Conservation (phyloP, 805 yeast species). For the Candida stauntonica region DNA sequence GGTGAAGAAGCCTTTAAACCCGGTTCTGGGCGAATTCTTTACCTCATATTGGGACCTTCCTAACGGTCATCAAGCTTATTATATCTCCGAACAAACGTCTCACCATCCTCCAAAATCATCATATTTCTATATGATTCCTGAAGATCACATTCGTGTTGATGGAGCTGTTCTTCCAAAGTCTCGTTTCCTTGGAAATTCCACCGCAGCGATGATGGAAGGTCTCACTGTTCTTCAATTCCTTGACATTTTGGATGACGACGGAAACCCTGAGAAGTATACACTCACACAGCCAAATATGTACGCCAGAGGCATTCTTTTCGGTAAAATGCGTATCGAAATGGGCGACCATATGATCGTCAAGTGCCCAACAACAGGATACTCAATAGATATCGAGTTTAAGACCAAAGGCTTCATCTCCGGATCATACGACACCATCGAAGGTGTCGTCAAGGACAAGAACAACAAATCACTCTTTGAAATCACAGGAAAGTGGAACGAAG, state of each 20-base stretch:
- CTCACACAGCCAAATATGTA: conserved; percentile 95
- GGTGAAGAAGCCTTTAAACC: conserved; percentile 94
- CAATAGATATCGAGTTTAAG: conserved; percentile 87
- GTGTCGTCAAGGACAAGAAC: conserved; percentile 47
- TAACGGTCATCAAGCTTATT: conserved; percentile 67
- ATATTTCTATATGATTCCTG: conserved; percentile 85
- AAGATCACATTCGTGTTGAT: conserved; percentile 75
- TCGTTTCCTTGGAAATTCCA: conserved; percentile 87
- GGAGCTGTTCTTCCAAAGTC: conserved; percentile 88
- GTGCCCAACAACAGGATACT: conserved; percentile 52
- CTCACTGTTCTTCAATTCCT: conserved; percentile 64
- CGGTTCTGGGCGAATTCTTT: conserved; percentile 88
- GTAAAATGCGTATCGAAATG: conserved; percentile 81
- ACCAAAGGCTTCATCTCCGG: conserved; percentile 94
- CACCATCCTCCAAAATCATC: conserved; percentile 99
- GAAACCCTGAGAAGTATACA: conserved; percentile 62
- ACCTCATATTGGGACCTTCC: conserved; percentile 90
- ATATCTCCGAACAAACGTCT: conserved; percentile 90
- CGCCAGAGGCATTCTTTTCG: conserved; percentile 89
- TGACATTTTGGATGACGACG: conserved; percentile 46
- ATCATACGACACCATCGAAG: conserved; percentile 84
- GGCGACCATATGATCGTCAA: conserved; percentile 87
- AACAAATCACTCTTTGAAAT: conserved; percentile 61
- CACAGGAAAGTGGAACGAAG: conserved; percentile 91
- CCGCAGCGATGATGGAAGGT: conserved; percentile 98